These are phyloP conservation scores for Fonsecaea pugnacius DNA, from an alignment of 2,329 filamentous ascomycete genomes.

Conservation along the genomic window DNA sequence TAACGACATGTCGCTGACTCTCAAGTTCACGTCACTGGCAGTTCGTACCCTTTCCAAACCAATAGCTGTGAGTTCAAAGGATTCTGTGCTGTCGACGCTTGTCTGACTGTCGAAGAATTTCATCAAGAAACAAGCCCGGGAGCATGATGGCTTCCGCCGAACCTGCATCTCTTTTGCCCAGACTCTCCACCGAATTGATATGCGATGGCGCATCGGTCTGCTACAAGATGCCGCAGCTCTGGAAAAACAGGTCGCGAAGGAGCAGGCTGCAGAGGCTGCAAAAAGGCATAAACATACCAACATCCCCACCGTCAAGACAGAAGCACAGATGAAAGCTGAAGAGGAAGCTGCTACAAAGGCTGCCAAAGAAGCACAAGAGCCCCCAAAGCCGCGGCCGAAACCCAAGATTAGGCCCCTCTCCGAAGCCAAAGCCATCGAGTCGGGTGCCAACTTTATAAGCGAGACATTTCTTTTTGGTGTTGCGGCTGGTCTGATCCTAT, in stretches of 20 bases:
- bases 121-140: slow-evolving; percentile 70
- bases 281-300: slow-evolving; percentile 59
- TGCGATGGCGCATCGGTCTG: slow-evolving; percentile 68
- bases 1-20: slow-evolving; percentile 51
- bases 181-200: slow-evolving; percentile 67
- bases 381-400: slow-evolving; percentile 51
- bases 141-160: slow-evolving; percentile 68
- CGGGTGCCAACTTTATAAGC: slow-evolving; percentile 70
- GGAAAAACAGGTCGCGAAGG: slow-evolving; percentile 50
- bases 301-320: slow-evolving; percentile 65
- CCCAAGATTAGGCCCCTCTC: slow-evolving; percentile 67
- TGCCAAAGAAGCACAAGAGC: slow-evolving; percentile 49
- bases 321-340: slow-evolving; percentile 62
- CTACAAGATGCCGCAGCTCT: slow-evolving; percentile 64
- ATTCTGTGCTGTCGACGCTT: background rate
- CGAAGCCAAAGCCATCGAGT: slow-evolving; percentile 70
- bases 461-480: slow-evolving; percentile 70
- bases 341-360: slow-evolving; percentile 55
- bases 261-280: slow-evolving; percentile 58
- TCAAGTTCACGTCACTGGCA: slow-evolving; percentile 68
- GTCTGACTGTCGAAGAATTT: slow-evolving; percentile 56
- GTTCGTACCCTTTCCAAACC: slow-evolving; percentile 71
- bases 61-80: slow-evolving; percentile 60
- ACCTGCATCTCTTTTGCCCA: slow-evolving; percentile 68
- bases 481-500: slow-evolving; percentile 65